Conservation (phyloP, 2,329 filamentous ascomycete species). For the Ophiosphaerella korrae region DNA sequence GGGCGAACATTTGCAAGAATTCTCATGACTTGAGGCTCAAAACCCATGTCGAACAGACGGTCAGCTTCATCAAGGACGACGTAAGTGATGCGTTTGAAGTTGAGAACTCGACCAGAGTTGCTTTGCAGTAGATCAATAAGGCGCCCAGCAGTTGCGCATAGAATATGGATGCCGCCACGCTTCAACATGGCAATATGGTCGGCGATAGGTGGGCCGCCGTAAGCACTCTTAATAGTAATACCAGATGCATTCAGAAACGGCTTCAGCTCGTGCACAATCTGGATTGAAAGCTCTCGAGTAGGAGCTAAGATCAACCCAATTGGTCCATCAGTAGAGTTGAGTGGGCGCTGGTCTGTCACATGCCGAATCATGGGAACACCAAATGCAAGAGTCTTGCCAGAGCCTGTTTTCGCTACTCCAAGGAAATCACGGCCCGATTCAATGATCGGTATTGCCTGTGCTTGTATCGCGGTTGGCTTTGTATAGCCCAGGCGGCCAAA, state of each 20-base stretch:
- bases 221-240: constrained; percentile 87
- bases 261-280: constrained; percentile 94
- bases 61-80: constrained; percentile 97
- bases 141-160: constrained; percentile 85
- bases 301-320: constrained; percentile 90
- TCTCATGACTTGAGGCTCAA: constrained; percentile 97
- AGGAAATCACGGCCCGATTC: constrained; percentile 97
- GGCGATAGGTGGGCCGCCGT: constrained; percentile 93
- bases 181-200: constrained; percentile 98
- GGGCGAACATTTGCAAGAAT: constrained; percentile 91
- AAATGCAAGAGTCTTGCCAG: constrained; percentile 96
- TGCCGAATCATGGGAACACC: constrained; percentile 96
- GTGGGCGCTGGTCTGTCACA: constrained; percentile 86
- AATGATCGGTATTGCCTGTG: constrained; percentile 90
- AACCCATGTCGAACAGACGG: constrained; percentile 99
- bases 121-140: constrained; percentile 94
- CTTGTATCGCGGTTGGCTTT: constrained; percentile 89
- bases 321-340: constrained; percentile 85
- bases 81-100: constrained; percentile 86
- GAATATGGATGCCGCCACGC: constrained; percentile 90
- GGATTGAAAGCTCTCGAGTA: constrained; percentile 88
- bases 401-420: constrained; percentile 95
- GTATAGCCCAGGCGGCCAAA: constrained; percentile 82
- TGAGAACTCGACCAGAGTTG: constrained; percentile 93
- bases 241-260: constrained; percentile 88